A percentile compares a stretch with the other conserved stretches of the same genome.
These are phyloP conservation scores for Aphanomyces astaci DNA, from an alignment of 352 stramenopile genomes.

Conservation along the genomic window DNA sequence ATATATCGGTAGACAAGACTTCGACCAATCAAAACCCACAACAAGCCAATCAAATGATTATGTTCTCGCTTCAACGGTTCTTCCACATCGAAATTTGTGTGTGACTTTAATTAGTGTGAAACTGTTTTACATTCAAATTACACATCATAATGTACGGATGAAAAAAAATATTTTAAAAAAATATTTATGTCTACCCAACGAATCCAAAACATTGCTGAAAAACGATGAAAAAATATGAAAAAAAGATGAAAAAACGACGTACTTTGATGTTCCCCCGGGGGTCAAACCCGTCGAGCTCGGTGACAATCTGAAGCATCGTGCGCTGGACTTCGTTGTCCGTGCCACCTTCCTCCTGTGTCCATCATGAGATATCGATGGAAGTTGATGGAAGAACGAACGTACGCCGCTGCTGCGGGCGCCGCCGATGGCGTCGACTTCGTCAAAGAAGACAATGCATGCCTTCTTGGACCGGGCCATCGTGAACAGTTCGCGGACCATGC, in stretches of 20 bases:
- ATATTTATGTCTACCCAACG: no score
- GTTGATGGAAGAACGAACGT: slow-evolving; percentile 19
- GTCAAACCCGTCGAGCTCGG: slow-evolving; percentile 98
- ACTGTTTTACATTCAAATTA: no score
- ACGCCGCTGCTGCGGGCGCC: slow-evolving; percentile 74
- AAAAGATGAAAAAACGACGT: not conserved
- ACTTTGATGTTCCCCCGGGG: slow-evolving; percentile 99
- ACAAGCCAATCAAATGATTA: not conserved
- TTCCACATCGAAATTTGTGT: no score
- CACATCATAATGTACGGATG: no score
- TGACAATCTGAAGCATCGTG: slow-evolving; percentile 99
- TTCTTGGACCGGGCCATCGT: slow-evolving; percentile 99
- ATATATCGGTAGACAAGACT: not conserved
- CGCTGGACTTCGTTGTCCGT: slow-evolving; percentile 98
- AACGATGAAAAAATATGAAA: not conserved
- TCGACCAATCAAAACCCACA: not conserved
- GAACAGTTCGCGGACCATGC: slow-evolving; percentile 99
- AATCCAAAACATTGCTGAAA: not conserved
- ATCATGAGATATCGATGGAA: no score
- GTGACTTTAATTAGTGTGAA: no score
- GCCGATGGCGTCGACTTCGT: slow-evolving; percentile 98
- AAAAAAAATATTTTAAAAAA: no score
- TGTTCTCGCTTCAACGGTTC: no score
- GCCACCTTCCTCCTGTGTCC: slow-evolving; percentile 86
- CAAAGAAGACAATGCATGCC: slow-evolving; percentile 98